Percentiles rank a stretch among this genome's conserved stretches.
phyloP scores from a whole-genome alignment of 345 rosid genomes.

The Arabis hirsuta region DNA sequence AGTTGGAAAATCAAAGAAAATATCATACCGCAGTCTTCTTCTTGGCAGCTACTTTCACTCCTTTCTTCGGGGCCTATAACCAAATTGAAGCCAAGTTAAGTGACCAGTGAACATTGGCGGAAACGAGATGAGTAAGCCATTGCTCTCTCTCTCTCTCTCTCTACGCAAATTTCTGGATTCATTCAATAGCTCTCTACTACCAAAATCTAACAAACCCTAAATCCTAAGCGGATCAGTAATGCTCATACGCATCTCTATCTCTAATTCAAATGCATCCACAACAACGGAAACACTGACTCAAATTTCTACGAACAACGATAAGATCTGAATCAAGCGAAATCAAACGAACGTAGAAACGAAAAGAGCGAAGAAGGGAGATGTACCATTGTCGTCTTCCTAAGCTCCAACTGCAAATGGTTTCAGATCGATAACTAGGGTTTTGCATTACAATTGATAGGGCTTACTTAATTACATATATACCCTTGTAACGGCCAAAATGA shows the following conservation, averaged over 20 bases:
- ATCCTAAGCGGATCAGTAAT: background rate
- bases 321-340: background rate
- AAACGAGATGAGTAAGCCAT: background rate
- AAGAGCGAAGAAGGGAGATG: background rate
- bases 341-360: background rate
- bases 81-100: background rate
- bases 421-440: constrained; percentile 18
- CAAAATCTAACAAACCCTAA: constrained; percentile 19
- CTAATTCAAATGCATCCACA: background rate
- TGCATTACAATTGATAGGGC: constrained; percentile 25
- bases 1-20: background rate
- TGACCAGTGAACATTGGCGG: background rate
- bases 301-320: too few relatives aligned
- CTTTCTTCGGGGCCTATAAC: constrained; percentile 59
- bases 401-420: constrained; percentile 31
- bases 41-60: constrained; percentile 54
- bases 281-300: background rate
- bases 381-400: constrained; percentile 36
- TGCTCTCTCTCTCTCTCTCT: too few relatives aligned
- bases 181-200: background rate
- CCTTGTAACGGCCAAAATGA: background rate
- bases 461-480: constrained; percentile 1
- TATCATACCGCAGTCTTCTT: constrained; percentile 52
- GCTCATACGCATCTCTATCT: background rate
- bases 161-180: background rate